Base-by-base conservation (phyloP, 495 filamentous ascomycete genomes). In the Penicillium canariense region DNA sequence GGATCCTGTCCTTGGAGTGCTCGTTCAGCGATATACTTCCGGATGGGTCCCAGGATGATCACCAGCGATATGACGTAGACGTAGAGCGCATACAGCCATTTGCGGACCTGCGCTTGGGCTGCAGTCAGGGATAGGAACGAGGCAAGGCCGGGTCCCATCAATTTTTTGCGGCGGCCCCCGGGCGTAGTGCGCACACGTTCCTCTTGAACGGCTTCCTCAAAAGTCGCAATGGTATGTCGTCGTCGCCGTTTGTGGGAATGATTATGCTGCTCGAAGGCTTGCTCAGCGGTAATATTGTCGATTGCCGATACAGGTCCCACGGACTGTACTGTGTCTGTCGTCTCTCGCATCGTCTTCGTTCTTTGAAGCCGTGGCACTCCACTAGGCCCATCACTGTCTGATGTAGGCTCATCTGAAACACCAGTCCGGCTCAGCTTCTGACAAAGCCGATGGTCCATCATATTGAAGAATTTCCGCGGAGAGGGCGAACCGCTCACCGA, bases 111-210 rank as follows among this genome's bases (percentile, higher is more conserved):
- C 5, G 91, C 90, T 68, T 97, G 89, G 11, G 80, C 68, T 36
- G 87, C 81, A 2, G 94, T 97, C 39, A 97, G 77, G 1, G 87
- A 86, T 55, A 92, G 82, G 67, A 89, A 91, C 1, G 87, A 82
- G 14, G 85, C 81, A n/a, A 88, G 68, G 12, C 77, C 82, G 9
- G 83, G 77, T 1, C 86, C 87, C 62, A 84, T 81, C 2, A 82
- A 77, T 48, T 86, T 82, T 68, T 87, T 90, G 44, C 80, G 82
- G 32, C 86, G 82, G 14, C 84, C 86, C 12, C 84, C 77, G 18
- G 84, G 81, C 5, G 85, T 87, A 20, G 78, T 83, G 4, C 73
- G 75, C 23, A 73, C 58, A 4, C 63, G 67, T 35, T 73, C 59
- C 9, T 69, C 61, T 30, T 61, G 67, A 17, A 62, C 56, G 11